Conservation (phyloP, 305 asterid genomes). For the Solanum hybrid region DNA sequence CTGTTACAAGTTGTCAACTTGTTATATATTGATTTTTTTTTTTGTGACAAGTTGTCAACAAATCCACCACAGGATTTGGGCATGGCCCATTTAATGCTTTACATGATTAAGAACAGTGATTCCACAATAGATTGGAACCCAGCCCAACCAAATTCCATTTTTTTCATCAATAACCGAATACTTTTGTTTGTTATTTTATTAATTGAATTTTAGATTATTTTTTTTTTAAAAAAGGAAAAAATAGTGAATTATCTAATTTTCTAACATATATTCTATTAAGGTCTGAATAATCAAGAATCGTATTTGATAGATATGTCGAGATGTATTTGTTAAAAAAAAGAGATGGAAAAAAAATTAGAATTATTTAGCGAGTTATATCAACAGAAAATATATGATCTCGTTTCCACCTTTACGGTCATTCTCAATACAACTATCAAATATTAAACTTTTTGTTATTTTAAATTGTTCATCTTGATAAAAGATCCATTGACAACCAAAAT, state of each 20-base stretch:
- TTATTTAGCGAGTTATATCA: neutral
- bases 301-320: neutral
- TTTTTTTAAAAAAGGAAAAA: too few relatives aligned
- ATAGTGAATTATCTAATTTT: too few relatives aligned
- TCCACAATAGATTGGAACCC: neutral
- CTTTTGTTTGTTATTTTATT: neutral
- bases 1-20: neutral
- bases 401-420: neutral
- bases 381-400: neutral
- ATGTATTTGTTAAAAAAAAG: neutral
- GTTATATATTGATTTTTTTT: neutral
- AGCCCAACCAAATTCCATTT: neutral
- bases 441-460: neutral
- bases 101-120: neutral
- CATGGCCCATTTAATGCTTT: neutral
- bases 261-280: neutral
- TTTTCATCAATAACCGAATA: neutral
- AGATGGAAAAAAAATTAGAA: neutral
- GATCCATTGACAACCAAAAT: too few relatives aligned
- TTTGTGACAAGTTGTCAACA: neutral
- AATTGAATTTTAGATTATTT: neutral
- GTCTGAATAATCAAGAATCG: neutral
- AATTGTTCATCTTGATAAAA: neutral
- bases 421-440: neutral
- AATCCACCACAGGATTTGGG: neutral